Evolutionary conservation across 164 flowering plant genomes (phyloP).

Genomic region (Litsea cubeba): DNA sequence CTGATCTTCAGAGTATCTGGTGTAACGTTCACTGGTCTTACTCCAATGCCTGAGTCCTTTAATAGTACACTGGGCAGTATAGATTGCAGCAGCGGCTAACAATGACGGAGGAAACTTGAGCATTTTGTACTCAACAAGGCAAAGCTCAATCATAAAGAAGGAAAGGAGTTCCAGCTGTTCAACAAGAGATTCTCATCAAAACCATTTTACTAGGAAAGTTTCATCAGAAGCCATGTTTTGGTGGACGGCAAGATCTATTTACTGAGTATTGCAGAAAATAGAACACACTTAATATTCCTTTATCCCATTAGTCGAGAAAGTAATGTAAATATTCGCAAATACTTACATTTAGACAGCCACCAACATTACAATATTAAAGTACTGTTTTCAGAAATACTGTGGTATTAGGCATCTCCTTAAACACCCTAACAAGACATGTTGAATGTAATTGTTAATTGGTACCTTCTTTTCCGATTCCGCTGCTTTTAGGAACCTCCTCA

Average conservation of each 20-base stretch:
- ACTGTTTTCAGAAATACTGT: too few relatives aligned
- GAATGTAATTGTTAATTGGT: too few relatives aligned
- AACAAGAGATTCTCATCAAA: neutral
- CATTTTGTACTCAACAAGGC: slow-evolving; percentile 79
- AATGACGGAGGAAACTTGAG: slow-evolving; percentile 75
- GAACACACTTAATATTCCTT: too few relatives aligned
- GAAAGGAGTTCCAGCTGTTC: slow-evolving; percentile 75
- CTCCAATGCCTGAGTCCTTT: slow-evolving; percentile 47
- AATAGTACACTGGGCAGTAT: slow-evolving; percentile 67
- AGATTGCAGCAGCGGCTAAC: slow-evolving; percentile 77
- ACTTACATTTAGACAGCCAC: too few relatives aligned
- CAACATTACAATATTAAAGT: too few relatives aligned
- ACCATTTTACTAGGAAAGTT: neutral
- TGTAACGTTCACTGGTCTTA: slow-evolving; percentile 44
- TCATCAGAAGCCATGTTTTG: neutral
- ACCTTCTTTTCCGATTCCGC: slow-evolving; percentile 71
- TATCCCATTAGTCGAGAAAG: too few relatives aligned
- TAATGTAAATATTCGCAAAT: too few relatives aligned
- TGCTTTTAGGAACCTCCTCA: slow-evolving; percentile 81
- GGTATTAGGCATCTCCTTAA: too few relatives aligned
- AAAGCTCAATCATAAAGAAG: slow-evolving; percentile 72
- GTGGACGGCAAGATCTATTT: too few relatives aligned
- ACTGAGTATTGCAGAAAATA: too few relatives aligned
- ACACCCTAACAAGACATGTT: too few relatives aligned
- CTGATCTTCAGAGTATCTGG: slow-evolving; percentile 49